A percentile compares a stretch with the other conserved stretches of the same genome.
Conservation (phyloP, 176 grass and related monocot genomes). For the Typha latifolia region DNA sequence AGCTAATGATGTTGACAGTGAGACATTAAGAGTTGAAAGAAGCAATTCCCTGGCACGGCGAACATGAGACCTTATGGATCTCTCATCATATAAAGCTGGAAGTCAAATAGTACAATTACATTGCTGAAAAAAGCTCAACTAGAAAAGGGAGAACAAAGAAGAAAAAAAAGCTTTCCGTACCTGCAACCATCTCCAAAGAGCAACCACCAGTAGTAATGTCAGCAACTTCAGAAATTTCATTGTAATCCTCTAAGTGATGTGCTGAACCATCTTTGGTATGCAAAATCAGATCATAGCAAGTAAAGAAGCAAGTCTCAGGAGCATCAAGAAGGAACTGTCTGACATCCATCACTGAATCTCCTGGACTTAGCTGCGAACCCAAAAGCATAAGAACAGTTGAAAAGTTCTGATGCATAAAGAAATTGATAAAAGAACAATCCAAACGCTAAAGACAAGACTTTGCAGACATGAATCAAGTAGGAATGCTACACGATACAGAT, state of each 20-base stretch:
- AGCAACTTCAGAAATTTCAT: conserved; percentile 90
- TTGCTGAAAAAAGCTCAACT: background rate
- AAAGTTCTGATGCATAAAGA: background rate
- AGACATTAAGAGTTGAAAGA: conserved; percentile 78
- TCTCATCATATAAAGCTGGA: conserved; percentile 90
- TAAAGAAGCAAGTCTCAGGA: conserved; percentile 97
- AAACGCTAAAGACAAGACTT: background rate
- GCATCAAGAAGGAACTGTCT: conserved; percentile 96
- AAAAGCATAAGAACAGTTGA: conserved; percentile 20
- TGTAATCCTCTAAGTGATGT: conserved; percentile 93
- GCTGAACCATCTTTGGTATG: conserved; percentile 69
- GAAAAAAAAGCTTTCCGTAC: conserved; percentile 24
- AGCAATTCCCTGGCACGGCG: conserved; percentile 77
- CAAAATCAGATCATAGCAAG: conserved; percentile 82
- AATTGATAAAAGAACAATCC: background rate
- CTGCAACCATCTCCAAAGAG: conserved; percentile 81
- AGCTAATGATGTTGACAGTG: conserved; percentile 68
- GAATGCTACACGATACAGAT: background rate
- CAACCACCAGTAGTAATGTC: conserved; percentile 83
- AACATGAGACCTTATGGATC: conserved; percentile 90
- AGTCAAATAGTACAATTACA: background rate
- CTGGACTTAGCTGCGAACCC: conserved; percentile 69
- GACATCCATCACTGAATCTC: conserved; percentile 88
- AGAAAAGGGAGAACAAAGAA: background rate
- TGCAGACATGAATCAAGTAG: background rate